Conservation (phyloP, 441 rosid genomes). For the Melastoma candidum region DNA sequence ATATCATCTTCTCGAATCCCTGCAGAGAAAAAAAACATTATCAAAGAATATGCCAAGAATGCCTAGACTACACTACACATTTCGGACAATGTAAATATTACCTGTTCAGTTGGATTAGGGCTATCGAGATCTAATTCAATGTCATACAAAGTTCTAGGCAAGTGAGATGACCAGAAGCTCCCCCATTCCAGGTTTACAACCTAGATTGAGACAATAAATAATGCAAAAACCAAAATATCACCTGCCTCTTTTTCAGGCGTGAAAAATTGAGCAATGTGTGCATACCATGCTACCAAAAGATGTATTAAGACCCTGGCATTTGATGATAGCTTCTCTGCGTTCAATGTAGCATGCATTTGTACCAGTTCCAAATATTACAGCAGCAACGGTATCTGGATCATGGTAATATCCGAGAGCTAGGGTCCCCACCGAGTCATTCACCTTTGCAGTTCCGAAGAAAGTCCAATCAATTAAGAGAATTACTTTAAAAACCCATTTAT, state of each 20-base stretch:
- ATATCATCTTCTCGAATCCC: constrained; percentile 98
- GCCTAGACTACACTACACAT: too few species aligned
- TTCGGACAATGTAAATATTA: too few species aligned
- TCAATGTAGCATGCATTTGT: constrained; percentile 93
- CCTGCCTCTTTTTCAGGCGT: too few species aligned
- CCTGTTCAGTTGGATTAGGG: constrained; percentile 86
- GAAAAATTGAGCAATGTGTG: too few species aligned
- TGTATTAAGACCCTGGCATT: constrained; percentile 75
- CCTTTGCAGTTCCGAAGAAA: constrained; percentile 36
- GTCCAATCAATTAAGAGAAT: too few species aligned
- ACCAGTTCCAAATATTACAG: constrained; percentile 86
- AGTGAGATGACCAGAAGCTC: constrained; percentile 87
- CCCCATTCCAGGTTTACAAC: constrained; percentile 99
- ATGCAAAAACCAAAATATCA: too few species aligned
- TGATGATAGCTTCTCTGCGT: constrained; percentile 78
- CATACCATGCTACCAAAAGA: constrained; percentile 91
- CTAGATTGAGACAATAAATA: constrained; percentile 24
- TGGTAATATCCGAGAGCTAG: constrained; percentile 83
- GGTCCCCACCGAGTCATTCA: constrained; percentile 91
- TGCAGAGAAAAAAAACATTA: constrained; percentile 15
- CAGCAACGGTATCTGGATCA: constrained; percentile 86
- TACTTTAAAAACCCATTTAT: too few species aligned
- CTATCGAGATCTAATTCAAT: constrained; percentile 70
- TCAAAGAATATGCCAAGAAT: too few species aligned
- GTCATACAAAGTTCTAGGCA: constrained; percentile 91